phyloP scores from a whole-genome alignment of 2,329 filamentous ascomycete genomes.

The Podosphaera aphanis region DNA sequence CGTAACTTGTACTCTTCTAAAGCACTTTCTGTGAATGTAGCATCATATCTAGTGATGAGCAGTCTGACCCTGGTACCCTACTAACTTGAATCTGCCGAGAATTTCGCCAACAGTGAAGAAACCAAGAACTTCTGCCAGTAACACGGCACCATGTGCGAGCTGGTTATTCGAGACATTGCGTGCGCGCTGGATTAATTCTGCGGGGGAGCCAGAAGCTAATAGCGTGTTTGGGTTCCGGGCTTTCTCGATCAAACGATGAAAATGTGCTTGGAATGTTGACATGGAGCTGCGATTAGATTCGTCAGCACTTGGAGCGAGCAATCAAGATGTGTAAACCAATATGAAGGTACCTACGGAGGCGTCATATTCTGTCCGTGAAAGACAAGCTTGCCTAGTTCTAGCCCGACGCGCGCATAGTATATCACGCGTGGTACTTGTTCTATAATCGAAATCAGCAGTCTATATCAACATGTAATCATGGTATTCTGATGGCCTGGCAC shows the following conservation, averaged over 20 bases:
- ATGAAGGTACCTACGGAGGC: slow-evolving; percentile 53
- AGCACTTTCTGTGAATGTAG: background rate
- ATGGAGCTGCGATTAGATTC: slow-evolving; percentile 32
- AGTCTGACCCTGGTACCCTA: slow-evolving; percentile 64
- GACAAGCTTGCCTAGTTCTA: slow-evolving; percentile 73
- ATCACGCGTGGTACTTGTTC: slow-evolving; percentile 65
- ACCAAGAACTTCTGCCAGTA: slow-evolving; percentile 67
- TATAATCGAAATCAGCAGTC: slow-evolving; percentile 18
- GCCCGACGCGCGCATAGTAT: slow-evolving; percentile 77
- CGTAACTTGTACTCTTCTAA: background rate
- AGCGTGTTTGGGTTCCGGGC: slow-evolving; percentile 43
- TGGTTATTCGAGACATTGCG: slow-evolving; percentile 51
- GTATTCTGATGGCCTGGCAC: background rate
- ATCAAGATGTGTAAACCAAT: background rate
- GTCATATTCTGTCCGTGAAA: slow-evolving; percentile 76
- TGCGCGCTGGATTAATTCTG: slow-evolving; percentile 30
- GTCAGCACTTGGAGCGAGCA: background rate
- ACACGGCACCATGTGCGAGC: slow-evolving; percentile 48
- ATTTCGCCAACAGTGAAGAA: slow-evolving; percentile 99
- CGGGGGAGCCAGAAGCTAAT: slow-evolving; percentile 22
- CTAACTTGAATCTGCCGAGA: slow-evolving; percentile 79
- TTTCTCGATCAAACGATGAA: slow-evolving; percentile 49
- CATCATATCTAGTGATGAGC: slow-evolving; percentile 28
- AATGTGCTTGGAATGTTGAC: slow-evolving; percentile 68
- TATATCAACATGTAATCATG: background rate